Conservation (phyloP, 768 basidiomycete species). For the Termitomyces sp. region DNA sequence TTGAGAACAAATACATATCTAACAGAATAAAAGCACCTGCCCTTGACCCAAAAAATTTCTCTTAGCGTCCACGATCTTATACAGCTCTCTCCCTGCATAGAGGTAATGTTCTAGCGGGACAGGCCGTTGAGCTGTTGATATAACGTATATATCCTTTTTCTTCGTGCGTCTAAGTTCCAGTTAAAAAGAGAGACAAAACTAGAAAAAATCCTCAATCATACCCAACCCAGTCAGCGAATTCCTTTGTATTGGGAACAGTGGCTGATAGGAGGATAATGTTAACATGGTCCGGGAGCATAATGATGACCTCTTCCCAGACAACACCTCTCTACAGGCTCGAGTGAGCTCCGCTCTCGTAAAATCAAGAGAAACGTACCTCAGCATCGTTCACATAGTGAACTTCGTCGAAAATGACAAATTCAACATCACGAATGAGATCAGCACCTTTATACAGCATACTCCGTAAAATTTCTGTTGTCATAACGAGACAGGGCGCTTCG, state of each 20-base stretch:
- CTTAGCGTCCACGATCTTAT: conserved; percentile 88
- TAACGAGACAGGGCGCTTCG: conserved; percentile 94
- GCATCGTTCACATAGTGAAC: conserved; percentile 99
- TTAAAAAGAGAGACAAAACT: conserved; percentile 7
- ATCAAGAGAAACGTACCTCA: conserved; percentile 57
- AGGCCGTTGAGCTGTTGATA: conserved; percentile 92
- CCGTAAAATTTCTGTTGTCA: conserved; percentile 97
- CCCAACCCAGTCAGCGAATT: conserved; percentile 99
- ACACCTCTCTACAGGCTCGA: conserved; percentile 75
- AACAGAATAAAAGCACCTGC: conserved; percentile 34
- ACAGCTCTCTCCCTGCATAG: conserved; percentile 89
- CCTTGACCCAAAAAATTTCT: conserved; percentile 73
- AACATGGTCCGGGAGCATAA: conserved; percentile 98
- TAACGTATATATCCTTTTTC: conserved; percentile 99
- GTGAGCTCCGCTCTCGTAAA: conserved; percentile 6
- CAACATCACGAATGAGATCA: conserved; percentile 96
- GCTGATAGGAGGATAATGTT: conserved; percentile 97
- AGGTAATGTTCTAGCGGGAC: conserved; percentile 97
- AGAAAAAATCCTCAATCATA: conserved; percentile 36
- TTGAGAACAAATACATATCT: conserved; percentile 3
- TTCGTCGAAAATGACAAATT: conserved; percentile 99
- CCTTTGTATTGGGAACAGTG: conserved; percentile 96
- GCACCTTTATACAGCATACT: conserved; percentile 99
- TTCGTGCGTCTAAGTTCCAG: conserved; percentile 77
- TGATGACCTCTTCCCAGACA: conserved; percentile 99